Conservation (phyloP, 2,329 filamentous ascomycete species). For the Raffaelea arxii region DNA sequence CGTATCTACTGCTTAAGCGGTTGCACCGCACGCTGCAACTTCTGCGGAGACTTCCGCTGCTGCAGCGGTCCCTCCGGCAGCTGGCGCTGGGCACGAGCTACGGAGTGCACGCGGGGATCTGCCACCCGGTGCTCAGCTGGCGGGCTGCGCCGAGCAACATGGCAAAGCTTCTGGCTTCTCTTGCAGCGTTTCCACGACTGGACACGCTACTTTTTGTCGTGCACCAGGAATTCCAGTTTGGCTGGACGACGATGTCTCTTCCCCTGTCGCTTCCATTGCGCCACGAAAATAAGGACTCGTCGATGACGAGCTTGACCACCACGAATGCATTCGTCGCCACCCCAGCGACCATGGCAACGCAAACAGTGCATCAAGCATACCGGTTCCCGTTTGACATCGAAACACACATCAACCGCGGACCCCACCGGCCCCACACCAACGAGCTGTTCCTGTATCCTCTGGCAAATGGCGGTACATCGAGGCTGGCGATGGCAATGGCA, state of each 20-base stretch:
- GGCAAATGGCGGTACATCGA: conserved; percentile 2
- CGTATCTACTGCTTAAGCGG: conserved; percentile 36
- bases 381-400: conserved; percentile 38
- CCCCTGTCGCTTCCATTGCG: too few species aligned
- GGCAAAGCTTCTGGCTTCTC: conserved; percentile 28
- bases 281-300: too few species aligned
- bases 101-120: conserved; percentile 33
- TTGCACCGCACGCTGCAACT: conserved; percentile 35
- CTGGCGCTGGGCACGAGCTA: conserved; percentile 36
- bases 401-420: conserved; percentile 32
- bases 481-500: too few species aligned
- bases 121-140: conserved; percentile 34
- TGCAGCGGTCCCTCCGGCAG: conserved; percentile 28
- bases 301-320: neutral
- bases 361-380: conserved; percentile 34
- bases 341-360: conserved; percentile 8
- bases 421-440: conserved; percentile 31
- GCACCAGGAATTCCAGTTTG: conserved; percentile 38
- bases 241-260: too few species aligned
- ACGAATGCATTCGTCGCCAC: conserved; percentile 2
- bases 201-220: conserved; percentile 33
- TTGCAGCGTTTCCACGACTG: conserved; percentile 30
- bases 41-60: conserved; percentile 33
- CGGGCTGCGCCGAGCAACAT: conserved; percentile 33
- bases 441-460: conserved; percentile 28